Base-by-base conservation (phyloP, 177 flowering plant genomes). In the Tripterygium wilfordii region DNA sequence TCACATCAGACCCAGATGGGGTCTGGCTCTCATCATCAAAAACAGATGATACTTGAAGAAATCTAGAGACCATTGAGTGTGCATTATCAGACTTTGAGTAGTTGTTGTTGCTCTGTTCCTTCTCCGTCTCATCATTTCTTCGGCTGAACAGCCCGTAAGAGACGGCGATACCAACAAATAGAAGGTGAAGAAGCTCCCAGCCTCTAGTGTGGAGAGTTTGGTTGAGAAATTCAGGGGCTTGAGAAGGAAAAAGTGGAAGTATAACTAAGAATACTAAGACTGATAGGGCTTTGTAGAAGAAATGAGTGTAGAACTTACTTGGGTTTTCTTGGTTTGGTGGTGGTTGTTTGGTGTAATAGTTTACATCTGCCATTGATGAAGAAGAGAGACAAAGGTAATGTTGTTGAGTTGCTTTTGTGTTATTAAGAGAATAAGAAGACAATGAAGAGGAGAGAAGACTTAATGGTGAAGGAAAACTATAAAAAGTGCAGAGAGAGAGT, bases 181-280 rank as follows among this genome's bases (percentile, higher is more conserved):
- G 48, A 36, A 94, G 85, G 57, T 87, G 96, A 5, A 94, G 61
- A 58, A 89, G 82, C 69, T 94, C 97, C 96, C 96, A 92, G 61
- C 74, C 62, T 61, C 79, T 62, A 25, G 66, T 66, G 26, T 76
- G 32, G 4, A 77, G 9, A 14, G 67, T 63, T 39, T 82, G 80
- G 67, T 58, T 76, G 37, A 79, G 53, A 64, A 79, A 76, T 8
- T 75, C 92, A 36, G 97, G 92, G 4, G 97, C 84, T 70, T 77
- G 78, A 10, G 89, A 73, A 43, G 94, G 95, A 39, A 85, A 77
- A 12, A 85, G 67, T 13, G 90, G 90, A 9, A 91, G 54, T 8
- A 77, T 41, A 15, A 71, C 63, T 1, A 88, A 53, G 60, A 82
- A 68, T 27, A 79, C 5, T 14, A 57, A 43, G 13, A 77, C 60